phyloP scores from a whole-genome alignment of 2,329 filamentous ascomycete species.

The Fusarium buharicum region DNA sequence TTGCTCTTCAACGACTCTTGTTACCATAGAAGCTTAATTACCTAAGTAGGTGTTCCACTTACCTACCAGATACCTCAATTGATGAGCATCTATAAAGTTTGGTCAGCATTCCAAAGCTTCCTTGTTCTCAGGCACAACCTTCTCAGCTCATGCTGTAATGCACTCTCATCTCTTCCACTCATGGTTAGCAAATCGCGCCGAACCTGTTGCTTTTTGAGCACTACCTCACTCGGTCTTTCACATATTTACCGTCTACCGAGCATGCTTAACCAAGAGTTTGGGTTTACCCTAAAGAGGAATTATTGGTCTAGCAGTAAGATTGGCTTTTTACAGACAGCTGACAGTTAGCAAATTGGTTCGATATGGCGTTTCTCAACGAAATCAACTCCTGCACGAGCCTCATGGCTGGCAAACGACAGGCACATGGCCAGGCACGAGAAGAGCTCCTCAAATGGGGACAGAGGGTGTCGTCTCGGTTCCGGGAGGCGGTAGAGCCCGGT shows the following conservation, averaged over 20 bases:
- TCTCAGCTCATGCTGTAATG: not conserved
- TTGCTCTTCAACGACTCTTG: conserved; percentile 1
- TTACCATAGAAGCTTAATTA: conserved; percentile 11
- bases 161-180: not conserved
- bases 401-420: conserved; percentile 19
- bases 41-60: too few relatives aligned
- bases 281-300: conserved; percentile 1
- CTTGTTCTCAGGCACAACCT: conserved; percentile 1
- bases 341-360: conserved; percentile 21
- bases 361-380: conserved; percentile 10
- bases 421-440: conserved; percentile 26
- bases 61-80: not conserved
- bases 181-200: not conserved
- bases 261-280: not conserved
- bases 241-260: conserved; percentile 5
- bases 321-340: conserved; percentile 15
- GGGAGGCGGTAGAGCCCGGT: conserved; percentile 19
- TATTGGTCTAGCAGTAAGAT: conserved; percentile 2
- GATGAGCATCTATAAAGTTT: conserved; percentile 29
- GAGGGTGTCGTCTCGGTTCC: conserved; percentile 18
- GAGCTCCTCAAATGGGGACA: conserved; percentile 15
- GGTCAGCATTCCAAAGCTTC: conserved; percentile 32
- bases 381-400: conserved; percentile 25
- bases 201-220: not conserved
- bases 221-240: not conserved